Percentiles rank a stretch among this genome's conserved stretches.
phyloP scores from a whole-genome alignment of 352 stramenopile genomes.

The Globisporangium recalcitrans region DNA sequence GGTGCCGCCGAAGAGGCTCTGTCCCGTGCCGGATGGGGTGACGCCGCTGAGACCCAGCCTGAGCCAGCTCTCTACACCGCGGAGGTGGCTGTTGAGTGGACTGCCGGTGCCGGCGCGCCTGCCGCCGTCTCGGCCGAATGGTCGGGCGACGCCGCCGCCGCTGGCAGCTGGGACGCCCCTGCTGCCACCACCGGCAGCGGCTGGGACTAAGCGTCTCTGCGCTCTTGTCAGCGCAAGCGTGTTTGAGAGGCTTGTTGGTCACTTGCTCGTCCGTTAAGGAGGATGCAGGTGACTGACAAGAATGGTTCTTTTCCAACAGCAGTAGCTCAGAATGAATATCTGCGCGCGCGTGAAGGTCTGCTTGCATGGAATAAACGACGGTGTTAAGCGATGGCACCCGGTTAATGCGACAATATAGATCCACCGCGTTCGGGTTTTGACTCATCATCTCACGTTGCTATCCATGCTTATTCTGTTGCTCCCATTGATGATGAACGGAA shows the following conservation, averaged over 20 bases:
- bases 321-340: conserved; percentile 7
- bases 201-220: conserved; percentile 75
- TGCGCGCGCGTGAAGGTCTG: conserved; percentile 12
- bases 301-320: conserved; percentile 9
- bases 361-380: conserved; percentile 90
- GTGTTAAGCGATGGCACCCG: conserved; percentile 91
- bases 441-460: neutral
- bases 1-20: conserved; percentile 74
- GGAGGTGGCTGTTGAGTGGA: conserved; percentile 60
- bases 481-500: neutral
- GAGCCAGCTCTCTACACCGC: conserved; percentile 56
- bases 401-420: conserved; percentile 83
- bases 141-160: conserved; percentile 61
- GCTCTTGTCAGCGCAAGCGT: conserved; percentile 9
- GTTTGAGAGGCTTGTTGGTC: conserved; percentile 7
- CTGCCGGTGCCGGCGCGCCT: conserved; percentile 23
- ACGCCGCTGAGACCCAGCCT: conserved; percentile 43
- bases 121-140: conserved; percentile 69
- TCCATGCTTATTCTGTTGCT: neutral
- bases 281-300: neutral
- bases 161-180: conserved; percentile 50
- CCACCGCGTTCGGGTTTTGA: conserved; percentile 11
- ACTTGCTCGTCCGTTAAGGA: neutral
- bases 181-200: conserved; percentile 33
- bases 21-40: conserved; percentile 65